phyloP scores from a whole-genome alignment of 192 early-diverging fungal species.

The Coemansia sp. region DNA sequence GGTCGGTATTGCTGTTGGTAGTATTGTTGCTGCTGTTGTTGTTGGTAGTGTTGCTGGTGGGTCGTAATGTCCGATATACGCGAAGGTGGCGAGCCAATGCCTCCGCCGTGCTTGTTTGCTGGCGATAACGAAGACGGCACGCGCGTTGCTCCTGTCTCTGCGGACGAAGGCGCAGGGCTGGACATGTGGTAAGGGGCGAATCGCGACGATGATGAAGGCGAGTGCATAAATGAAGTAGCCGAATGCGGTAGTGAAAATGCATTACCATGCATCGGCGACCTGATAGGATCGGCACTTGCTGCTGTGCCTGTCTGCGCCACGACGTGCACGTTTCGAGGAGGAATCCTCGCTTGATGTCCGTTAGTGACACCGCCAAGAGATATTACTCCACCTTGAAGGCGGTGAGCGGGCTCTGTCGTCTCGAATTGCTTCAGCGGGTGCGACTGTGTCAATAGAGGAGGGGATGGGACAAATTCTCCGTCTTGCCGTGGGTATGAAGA shows the following conservation, averaged over 20 bases:
- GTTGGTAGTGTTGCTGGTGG: conserved; percentile 12
- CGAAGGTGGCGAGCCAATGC: conserved; percentile 5
- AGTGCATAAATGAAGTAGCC: conserved; percentile 50
- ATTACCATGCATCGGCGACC: conserved; percentile 8
- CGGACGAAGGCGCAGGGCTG: conserved; percentile 16
- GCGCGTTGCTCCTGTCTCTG: conserved; percentile 11
- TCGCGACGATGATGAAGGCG: conserved; percentile 41
- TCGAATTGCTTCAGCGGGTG: background rate
- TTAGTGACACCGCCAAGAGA: background rate
- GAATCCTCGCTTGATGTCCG: conserved; percentile 3
- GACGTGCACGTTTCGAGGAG: conserved; percentile 32
- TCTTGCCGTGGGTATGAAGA: conserved; percentile 14
- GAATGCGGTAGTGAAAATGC: conserved; percentile 34
- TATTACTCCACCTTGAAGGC: conserved; percentile 1
- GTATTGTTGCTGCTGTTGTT: conserved; percentile 9
- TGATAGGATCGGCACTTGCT: conserved; percentile 24
- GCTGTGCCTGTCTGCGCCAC: conserved; percentile 32
- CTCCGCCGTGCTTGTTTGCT: background rate
- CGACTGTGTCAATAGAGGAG: conserved; percentile 6
- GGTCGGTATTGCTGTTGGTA: conserved; percentile 10
- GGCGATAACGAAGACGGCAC: background rate
- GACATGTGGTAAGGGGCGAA: conserved; percentile 54
- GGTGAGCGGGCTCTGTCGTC: background rate
- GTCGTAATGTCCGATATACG: conserved; percentile 5
- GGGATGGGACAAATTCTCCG: conserved; percentile 1